Evolutionary conservation across 805 yeast genomes (phyloP).

Genomic region (Wickerhamiella parazyma): DNA sequence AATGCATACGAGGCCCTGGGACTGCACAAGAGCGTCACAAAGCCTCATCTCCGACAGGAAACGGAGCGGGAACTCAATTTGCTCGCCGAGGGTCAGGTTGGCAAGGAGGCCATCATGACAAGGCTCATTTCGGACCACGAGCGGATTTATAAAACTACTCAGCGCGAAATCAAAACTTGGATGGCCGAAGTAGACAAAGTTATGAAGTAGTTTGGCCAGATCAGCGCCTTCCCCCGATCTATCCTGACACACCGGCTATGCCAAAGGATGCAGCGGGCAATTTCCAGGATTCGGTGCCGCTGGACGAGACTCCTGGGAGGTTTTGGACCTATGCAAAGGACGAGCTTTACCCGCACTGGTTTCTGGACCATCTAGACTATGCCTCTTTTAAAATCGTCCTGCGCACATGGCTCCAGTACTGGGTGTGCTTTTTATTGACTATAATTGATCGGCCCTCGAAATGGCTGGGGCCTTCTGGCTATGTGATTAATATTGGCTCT

Average conservation of each 20-base stretch:
- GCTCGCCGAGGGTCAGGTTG: constrained; percentile 51
- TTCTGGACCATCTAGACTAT: constrained; percentile 19
- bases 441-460: constrained; percentile 10
- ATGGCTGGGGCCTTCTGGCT: constrained; percentile 19
- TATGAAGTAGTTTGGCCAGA: not conserved
- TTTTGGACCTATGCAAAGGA: not conserved
- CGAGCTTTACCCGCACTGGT: constrained; percentile 4
- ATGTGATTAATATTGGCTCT: constrained; percentile 13
- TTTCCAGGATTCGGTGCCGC: constrained; percentile 3
- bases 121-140: constrained; percentile 15
- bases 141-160: constrained; percentile 13
- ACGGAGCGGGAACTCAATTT: constrained; percentile 53
- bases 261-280: not conserved
- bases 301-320: not conserved
- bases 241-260: not conserved
- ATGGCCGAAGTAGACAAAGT: constrained; percentile 12
- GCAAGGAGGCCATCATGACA: constrained; percentile 27
- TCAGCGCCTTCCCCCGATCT: no score
- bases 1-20: constrained; percentile 78
- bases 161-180: not conserved
- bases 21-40: constrained; percentile 63
- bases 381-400: constrained; percentile 15
- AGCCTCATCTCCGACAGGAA: constrained; percentile 72
- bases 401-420: constrained; percentile 19
- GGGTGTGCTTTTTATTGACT: constrained; percentile 14